Conservation (phyloP, 2,329 filamentous ascomycete species). For the Sphaceloma murrayae region DNA sequence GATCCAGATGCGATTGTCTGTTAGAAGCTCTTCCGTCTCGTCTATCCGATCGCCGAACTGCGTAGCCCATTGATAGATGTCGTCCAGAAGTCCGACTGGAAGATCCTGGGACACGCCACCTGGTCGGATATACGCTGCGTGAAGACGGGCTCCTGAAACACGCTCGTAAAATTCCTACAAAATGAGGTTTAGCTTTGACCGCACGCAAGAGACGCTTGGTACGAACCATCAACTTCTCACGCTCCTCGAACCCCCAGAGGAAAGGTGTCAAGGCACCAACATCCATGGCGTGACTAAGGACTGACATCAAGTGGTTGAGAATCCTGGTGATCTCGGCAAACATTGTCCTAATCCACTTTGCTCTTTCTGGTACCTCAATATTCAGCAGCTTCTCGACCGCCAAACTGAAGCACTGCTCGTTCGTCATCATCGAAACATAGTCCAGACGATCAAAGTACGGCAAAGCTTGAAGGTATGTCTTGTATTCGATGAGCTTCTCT, state of each 20-base stretch:
- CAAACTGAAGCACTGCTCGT: constrained; percentile 93
- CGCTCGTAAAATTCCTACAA: constrained; percentile 96
- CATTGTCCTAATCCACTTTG: constrained; percentile 92
- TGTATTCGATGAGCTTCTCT: constrained; percentile 99
- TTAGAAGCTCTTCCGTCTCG: constrained; percentile 96
- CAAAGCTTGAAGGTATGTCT: constrained; percentile 94
- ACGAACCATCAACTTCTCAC: constrained; percentile 97
- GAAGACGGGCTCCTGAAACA: constrained; percentile 93
- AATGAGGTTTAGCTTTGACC: constrained; percentile 17
- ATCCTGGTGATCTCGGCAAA: constrained; percentile 93
- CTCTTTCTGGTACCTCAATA: constrained; percentile 86
- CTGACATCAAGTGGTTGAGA: constrained; percentile 95
- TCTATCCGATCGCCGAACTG: constrained; percentile 98
- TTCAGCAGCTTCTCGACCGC: constrained; percentile 98
- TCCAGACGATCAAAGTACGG: constrained; percentile 98
- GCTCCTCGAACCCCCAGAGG: constrained; percentile 98
- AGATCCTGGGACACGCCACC: constrained; percentile 95
- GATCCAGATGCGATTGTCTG: constrained; percentile 99
- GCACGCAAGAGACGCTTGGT: background rate
- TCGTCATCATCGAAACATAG: constrained; percentile 99
- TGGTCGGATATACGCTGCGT: constrained; percentile 92
- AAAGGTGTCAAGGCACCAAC: constrained; percentile 96
- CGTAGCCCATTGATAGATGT: constrained; percentile 99
- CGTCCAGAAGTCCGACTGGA: constrained; percentile 84
- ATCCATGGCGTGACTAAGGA: constrained; percentile 96